Evolutionary conservation across 2,329 filamentous ascomycete genomes (phyloP).

Genomic region (Fusarium sp.): DNA sequence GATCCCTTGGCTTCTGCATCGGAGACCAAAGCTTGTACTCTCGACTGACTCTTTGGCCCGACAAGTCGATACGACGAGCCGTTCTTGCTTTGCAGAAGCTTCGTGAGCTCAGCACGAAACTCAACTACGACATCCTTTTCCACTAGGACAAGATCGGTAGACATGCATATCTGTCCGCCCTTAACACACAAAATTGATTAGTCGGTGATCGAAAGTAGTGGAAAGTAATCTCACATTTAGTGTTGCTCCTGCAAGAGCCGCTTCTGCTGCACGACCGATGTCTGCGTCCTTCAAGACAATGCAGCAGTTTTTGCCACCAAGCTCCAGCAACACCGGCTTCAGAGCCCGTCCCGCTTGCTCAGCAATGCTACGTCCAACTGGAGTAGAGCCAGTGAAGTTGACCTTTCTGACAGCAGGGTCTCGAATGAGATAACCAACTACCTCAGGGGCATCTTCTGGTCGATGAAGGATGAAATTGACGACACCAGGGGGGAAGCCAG

Average conservation of each 20-base stretch:
- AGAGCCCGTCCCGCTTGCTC: not conserved
- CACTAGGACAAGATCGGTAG: not conserved
- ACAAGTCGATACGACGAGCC: not conserved
- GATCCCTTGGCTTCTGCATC: not conserved
- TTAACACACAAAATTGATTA: fast-evolving
- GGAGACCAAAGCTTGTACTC: not conserved
- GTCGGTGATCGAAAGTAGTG: no score
- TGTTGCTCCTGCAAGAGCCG: not conserved
- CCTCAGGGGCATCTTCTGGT: not conserved
- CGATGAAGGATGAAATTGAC: not conserved
- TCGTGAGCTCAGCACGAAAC: not conserved
- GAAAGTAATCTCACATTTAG: not conserved
- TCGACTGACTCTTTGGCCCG: not conserved
- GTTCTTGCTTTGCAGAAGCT: not conserved
- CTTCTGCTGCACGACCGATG: not conserved
- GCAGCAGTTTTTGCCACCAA: not conserved
- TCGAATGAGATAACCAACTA: not conserved
- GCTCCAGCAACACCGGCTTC: not conserved
- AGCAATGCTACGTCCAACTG: not conserved
- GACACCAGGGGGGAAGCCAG: not conserved
- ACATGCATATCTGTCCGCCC: not conserved
- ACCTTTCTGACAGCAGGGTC: not conserved
- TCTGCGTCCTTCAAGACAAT: not conserved
- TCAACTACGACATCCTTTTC: not conserved
- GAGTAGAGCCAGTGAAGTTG: not conserved